Base-by-base conservation (phyloP, 495 filamentous ascomycete genomes). In the Talaromyces stipitatus region DNA sequence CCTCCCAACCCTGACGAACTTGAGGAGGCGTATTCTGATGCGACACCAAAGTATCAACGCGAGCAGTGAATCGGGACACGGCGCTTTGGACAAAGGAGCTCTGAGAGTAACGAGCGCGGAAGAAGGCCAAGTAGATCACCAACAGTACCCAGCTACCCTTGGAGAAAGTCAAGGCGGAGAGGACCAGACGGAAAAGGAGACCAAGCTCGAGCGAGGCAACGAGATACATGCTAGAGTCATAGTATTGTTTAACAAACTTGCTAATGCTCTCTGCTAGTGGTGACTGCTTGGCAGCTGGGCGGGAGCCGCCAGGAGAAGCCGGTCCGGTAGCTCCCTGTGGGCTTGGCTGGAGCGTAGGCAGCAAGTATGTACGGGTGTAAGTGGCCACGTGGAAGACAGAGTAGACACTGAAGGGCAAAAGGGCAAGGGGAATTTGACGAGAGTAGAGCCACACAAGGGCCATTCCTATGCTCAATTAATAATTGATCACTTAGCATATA, bases 381-480 rank as follows among this genome's bases (percentile, higher is more conserved):
- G 94, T 96, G 26, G 90, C 85, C 58, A 97, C 90, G 75, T 98
- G 94, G 85, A 98, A 98, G 72, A 97, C 75, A 60, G 92, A 96
- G 80, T 98, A 98, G 67, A 98, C 90, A 60, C 86, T 87, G 75
- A 95, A 97, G 2, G 94, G 94, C 46, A 97, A 82, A 62, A 98
- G 83, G 29, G 95, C 94, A 60, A 96, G 80, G 12, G 89, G 82
- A 61, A 95, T 84, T 73, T 97, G 92, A 61, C 88, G 88, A 22
- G 85, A 82, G 71, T 95, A 87, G 61, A 98, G 88, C 95, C 95
- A 97, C 59, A 97, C 82, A 48, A 97, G 78, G 47, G 95, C 92
- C 91, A 97, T 91, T 60, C 81, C 94, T 97, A 63, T 29, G 47
- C 36, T 3, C 2, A 18, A 26, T 48, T 54, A 58, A 61, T 30